Evolutionary conservation across 352 stramenopile genomes (phyloP).

Genomic region (Globisporangium sylvaticum): DNA sequence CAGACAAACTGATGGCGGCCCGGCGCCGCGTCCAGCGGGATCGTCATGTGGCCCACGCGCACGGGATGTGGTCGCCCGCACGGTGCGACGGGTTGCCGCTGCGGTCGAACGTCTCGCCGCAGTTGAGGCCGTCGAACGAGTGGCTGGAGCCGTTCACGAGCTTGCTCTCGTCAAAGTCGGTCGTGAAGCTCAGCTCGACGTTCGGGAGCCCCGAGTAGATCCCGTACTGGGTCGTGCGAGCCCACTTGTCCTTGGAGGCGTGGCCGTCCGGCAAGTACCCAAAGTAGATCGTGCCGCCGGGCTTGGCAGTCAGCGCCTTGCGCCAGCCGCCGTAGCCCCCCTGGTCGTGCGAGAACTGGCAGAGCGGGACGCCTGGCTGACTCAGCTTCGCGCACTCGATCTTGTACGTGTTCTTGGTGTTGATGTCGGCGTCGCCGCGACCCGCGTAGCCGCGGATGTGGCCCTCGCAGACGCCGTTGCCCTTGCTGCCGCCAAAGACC

Average conservation of each 20-base stretch:
- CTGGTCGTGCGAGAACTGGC: constrained; percentile 4
- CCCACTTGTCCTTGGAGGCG: constrained; percentile 28
- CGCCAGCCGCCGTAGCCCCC: constrained; percentile 2
- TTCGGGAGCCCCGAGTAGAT: constrained; percentile 27
- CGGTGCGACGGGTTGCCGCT: constrained; percentile 13
- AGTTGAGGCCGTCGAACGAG: constrained; percentile 35
- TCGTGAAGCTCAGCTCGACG: constrained; percentile 26
- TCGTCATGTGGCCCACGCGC: constrained; percentile 28
- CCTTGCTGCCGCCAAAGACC: constrained; percentile 20
- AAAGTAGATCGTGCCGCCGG: constrained; percentile 34
- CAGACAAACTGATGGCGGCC: constrained; percentile 36
- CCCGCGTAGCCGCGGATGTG: constrained; percentile 35
- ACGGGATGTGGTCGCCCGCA: constrained; percentile 27
- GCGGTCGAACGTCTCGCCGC: constrained; percentile 17
- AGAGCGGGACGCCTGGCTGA: constrained; percentile 6
- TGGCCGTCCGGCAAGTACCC: constrained; percentile 59
- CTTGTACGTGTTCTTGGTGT: constrained; percentile 28
- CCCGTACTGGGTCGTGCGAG: constrained; percentile 19
- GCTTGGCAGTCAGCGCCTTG: background rate
- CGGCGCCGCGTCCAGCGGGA: constrained; percentile 16
- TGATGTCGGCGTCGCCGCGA: constrained; percentile 16
- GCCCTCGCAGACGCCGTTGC: constrained; percentile 32
- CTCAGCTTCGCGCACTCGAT: constrained; percentile 8
- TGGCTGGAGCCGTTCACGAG: constrained; percentile 24
- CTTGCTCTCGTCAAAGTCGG: constrained; percentile 20